phyloP scores from a whole-genome alignment of 306 rosid species.

The Corylus americana region DNA sequence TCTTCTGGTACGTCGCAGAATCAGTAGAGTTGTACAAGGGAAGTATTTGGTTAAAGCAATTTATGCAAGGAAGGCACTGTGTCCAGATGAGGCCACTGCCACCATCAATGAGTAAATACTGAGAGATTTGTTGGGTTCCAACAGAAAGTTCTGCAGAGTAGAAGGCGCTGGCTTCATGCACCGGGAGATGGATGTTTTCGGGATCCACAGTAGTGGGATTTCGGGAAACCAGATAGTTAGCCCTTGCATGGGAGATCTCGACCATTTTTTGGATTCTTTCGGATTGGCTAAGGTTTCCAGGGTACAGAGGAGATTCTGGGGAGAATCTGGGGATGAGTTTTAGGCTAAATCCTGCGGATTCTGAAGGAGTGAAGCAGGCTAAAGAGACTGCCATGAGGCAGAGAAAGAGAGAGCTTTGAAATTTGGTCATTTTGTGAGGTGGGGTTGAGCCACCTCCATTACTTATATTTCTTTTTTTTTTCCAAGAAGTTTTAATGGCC shows the following conservation, averaged over 20 bases:
- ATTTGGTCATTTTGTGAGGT: not conserved
- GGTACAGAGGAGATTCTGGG: constrained; percentile 22
- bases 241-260: not conserved
- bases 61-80: constrained; percentile 25
- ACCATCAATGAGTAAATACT: constrained; percentile 14
- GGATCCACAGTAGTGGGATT: not conserved
- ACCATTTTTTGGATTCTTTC: constrained; percentile 18
- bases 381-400: not conserved
- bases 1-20: constrained; percentile 7
- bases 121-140: not conserved
- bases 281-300: constrained; percentile 18
- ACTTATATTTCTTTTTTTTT: too few relatives aligned
- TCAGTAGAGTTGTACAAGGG: not conserved
- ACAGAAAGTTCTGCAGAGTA: not conserved
- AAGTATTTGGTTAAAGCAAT: constrained; percentile 8
- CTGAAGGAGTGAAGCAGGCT: not conserved
- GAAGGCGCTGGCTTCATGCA: constrained; percentile 5
- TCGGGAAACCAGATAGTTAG: not conserved
- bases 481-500: too few relatives aligned
- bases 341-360: constrained; percentile 18
- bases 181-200: not conserved
- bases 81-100: constrained; percentile 25
- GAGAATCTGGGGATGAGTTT: constrained; percentile 26
- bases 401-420: not conserved
- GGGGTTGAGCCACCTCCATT: not conserved